Base-by-base conservation (phyloP, 2,329 filamentous ascomycete genomes). In the Xylariaceae sp. region DNA sequence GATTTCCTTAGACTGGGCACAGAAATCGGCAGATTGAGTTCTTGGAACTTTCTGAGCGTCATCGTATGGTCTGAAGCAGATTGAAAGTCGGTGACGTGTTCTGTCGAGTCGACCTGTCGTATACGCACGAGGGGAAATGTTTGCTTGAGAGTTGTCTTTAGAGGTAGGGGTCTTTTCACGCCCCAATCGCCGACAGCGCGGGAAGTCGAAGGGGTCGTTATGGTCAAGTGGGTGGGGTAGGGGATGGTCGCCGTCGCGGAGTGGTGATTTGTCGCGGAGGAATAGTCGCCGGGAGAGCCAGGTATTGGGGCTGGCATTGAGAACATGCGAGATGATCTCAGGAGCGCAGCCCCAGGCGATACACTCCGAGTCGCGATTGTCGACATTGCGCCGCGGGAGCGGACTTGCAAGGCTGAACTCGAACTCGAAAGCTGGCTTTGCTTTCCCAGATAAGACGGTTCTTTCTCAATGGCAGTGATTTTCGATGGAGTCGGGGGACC, bases 251-350 rank as follows among this genome's bases (percentile, higher is more conserved):
- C 84, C 27, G 83, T 85, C 51, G 84, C 77, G 12, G 88, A 91
- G 58, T 75, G 72, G 58, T 74, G 76, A 52, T 73, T 73, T 42
- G 71, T 72, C 63, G 66, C 73, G 44, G 73, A 76, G 57, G 73
- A 76, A 60, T 75, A 76, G 60, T 77, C 76, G 62, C 69, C 72
- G 9, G 73, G 70, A 8, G 88, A 84, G 42, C 79, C 74, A 19
- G 87, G 83, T 50, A 96, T 79, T 27, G 89, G 83, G 55, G 83
- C 80, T 11, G 92, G 91, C 53, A 97, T 78, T 29, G 91, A 87
- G 74, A 97, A 97, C 64, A 97, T 80, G 63, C 92, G 88, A 56
- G 92, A 97, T 57, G 85, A 83, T 71, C 92, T 86, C 67, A 97
- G 80, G 63, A 97, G 80, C 64, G 80, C 78, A 60, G 77, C 83